phyloP scores from a whole-genome alignment of 2,329 filamentous ascomycete genomes.

The Ascochyta pisi region DNA sequence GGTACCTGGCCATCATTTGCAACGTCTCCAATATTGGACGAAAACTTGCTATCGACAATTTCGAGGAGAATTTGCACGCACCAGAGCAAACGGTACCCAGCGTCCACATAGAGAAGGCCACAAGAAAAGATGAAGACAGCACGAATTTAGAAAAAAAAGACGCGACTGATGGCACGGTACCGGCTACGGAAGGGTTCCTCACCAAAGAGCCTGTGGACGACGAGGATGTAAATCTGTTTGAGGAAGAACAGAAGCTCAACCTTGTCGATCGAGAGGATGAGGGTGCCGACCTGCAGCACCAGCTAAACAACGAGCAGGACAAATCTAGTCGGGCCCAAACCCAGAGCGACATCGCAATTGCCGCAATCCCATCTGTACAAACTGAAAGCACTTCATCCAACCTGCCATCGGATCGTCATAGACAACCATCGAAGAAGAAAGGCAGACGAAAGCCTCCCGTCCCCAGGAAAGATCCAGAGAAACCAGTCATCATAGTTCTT shows the following conservation, averaged over 20 bases:
- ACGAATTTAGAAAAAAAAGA: not conserved
- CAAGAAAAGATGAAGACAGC: not conserved
- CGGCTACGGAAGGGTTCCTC: not conserved
- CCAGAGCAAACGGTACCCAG: not conserved
- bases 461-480: conserved; percentile 43
- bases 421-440: conserved; percentile 28
- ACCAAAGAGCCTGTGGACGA: not conserved
- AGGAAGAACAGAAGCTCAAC: conserved; percentile 29
- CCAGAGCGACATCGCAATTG: not conserved
- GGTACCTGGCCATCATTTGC: conserved; percentile 96
- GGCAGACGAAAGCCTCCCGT: conserved; percentile 24
- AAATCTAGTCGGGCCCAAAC: not conserved
- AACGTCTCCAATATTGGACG: conserved; percentile 73
- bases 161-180: not conserved
- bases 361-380: not conserved
- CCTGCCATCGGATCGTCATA: not conserved
- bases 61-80: conserved; percentile 7
- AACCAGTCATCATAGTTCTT: conserved; percentile 79
- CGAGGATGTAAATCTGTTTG: conserved; percentile 30
- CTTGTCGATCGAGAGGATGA: conserved; percentile 29
- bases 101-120: not conserved
- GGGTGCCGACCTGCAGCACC: not conserved
- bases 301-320: not conserved
- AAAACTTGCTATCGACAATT: conserved; percentile 28
- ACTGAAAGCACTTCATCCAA: not conserved